These are phyloP conservation scores for Sporothrix euskadiensis DNA, from an alignment of 2,329 filamentous ascomycete genomes.

Conservation along the genomic window DNA sequence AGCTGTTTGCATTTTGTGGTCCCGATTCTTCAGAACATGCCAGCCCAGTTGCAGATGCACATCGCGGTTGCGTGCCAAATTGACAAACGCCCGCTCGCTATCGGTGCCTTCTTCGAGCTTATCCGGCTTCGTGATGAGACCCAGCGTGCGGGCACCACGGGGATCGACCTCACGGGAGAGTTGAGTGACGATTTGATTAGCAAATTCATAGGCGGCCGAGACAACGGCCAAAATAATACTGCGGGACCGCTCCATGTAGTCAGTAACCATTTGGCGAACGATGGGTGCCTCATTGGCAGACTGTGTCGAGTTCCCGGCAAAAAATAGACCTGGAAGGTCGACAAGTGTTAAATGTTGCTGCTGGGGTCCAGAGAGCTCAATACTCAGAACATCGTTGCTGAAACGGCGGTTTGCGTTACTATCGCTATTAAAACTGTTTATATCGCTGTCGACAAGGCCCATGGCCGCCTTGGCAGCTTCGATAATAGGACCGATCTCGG, in stretches of 20 bases:
- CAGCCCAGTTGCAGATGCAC: conserved; percentile 53
- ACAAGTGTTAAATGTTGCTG: conserved; percentile 58
- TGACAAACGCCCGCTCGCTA: conserved; percentile 44
- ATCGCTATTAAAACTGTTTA: no score
- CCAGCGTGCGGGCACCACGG: conserved; percentile 49
- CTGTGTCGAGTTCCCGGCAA: conserved; percentile 50
- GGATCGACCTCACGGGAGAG: conserved; percentile 45
- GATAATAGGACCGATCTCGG: conserved; percentile 41
- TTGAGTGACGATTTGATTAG: conserved; percentile 59
- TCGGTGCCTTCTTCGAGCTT: conserved; percentile 41
- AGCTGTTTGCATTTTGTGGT: conserved; percentile 42
- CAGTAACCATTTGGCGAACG: conserved; percentile 50
- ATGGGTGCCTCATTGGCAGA: conserved; percentile 47
- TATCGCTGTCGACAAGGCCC: conserved; percentile 44
- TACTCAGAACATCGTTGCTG: conserved; percentile 48
- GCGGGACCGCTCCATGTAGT: conserved; percentile 57
- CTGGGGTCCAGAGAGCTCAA: conserved; percentile 51
- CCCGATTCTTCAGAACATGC: conserved; percentile 54
- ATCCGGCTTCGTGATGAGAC: conserved; percentile 61
- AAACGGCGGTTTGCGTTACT: conserved; percentile 40
- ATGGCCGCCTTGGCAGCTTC: conserved; percentile 49
- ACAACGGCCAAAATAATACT: conserved; percentile 64
- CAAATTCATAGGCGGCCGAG: conserved; percentile 57
- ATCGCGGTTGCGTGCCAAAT: conserved; percentile 49
- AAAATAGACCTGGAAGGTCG: conserved; percentile 59